A percentile compares a stretch with the other conserved stretches of the same genome.
phyloP scores from a whole-genome alignment of 768 basidiomycete species.

The Rhizopogon vulgaris region DNA sequence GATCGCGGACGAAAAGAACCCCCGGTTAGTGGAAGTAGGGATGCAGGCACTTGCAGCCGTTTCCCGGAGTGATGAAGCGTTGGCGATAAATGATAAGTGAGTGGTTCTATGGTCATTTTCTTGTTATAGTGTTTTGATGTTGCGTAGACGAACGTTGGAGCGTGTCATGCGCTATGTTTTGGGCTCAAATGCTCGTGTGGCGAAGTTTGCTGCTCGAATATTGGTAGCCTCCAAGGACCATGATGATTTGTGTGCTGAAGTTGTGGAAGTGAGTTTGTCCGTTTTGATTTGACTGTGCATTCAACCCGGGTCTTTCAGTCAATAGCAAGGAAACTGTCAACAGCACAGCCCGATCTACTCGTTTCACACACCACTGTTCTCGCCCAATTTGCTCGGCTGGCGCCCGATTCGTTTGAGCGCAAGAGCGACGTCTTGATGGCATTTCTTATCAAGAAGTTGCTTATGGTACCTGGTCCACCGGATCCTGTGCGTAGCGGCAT shows the following conservation, averaged over 20 bases:
- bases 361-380: conserved; percentile 68
- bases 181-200: conserved; percentile 55
- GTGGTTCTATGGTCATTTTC: conserved; percentile 18
- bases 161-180: conserved; percentile 53
- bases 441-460: conserved; percentile 63
- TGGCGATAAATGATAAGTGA: conserved; percentile 62
- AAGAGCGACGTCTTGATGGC: conserved; percentile 69
- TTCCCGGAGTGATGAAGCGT: conserved; percentile 49
- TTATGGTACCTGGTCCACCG: conserved; percentile 49
- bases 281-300: background rate
- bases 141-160: conserved; percentile 58
- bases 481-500: conserved; percentile 35
- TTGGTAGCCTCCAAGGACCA: conserved; percentile 54
- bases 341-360: conserved; percentile 42
- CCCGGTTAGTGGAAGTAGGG: conserved; percentile 51
- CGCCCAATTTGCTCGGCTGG: conserved; percentile 63
- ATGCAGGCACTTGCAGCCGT: conserved; percentile 75
- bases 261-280: conserved; percentile 55
- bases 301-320: conserved; percentile 32
- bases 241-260: conserved; percentile 40
- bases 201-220: conserved; percentile 82
- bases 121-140: background rate
- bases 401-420: conserved; percentile 70
- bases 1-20: conserved; percentile 58
- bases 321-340: conserved; percentile 47